Evolutionary conservation across 768 basidiomycete genomes (phyloP).

Genomic region (Kwoniella shandongensis): DNA sequence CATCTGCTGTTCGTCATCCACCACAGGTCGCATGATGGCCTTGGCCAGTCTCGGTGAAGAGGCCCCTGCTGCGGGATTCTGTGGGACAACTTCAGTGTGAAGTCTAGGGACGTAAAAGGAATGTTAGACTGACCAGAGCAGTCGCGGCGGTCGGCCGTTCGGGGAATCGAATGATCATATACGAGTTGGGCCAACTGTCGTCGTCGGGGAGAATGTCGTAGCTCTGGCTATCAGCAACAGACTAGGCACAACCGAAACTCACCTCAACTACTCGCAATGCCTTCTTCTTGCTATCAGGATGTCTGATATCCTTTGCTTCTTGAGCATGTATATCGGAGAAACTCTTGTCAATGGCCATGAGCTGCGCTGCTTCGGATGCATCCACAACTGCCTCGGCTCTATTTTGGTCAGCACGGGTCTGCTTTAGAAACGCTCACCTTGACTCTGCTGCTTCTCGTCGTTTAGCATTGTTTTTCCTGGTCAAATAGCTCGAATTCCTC

Average conservation of each 20-base stretch:
- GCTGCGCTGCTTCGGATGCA: constrained; percentile 49
- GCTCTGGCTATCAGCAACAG: constrained; percentile 21
- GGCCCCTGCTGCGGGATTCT: constrained; percentile 27
- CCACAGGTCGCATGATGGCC: constrained; percentile 39
- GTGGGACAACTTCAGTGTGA: neutral
- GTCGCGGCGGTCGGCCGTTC: constrained; percentile 46
- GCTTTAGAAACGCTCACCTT: constrained; percentile 14
- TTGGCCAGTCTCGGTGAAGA: constrained; percentile 33
- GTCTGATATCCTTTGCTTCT: constrained; percentile 24
- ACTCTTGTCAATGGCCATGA: constrained; percentile 46
- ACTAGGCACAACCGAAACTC: constrained; percentile 1
- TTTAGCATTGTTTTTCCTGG: constrained; percentile 31
- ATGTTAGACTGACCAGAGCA: constrained; percentile 24
- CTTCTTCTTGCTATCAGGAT: constrained; percentile 39
- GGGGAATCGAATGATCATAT: constrained; percentile 43
- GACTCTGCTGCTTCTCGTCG: constrained; percentile 29
- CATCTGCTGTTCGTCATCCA: constrained; percentile 33
- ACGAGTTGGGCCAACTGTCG: constrained; percentile 37
- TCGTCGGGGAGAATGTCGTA: constrained; percentile 50
- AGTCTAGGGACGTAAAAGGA: neutral
- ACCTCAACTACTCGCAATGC: constrained; percentile 43
- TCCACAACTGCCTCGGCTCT: constrained; percentile 36
- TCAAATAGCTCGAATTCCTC: constrained; percentile 83
- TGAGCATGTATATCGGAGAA: constrained; percentile 34
- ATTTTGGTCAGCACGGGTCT: neutral